phyloP scores from a whole-genome alignment of 2,329 filamentous ascomycete genomes.

The Penicillium sp. region DNA sequence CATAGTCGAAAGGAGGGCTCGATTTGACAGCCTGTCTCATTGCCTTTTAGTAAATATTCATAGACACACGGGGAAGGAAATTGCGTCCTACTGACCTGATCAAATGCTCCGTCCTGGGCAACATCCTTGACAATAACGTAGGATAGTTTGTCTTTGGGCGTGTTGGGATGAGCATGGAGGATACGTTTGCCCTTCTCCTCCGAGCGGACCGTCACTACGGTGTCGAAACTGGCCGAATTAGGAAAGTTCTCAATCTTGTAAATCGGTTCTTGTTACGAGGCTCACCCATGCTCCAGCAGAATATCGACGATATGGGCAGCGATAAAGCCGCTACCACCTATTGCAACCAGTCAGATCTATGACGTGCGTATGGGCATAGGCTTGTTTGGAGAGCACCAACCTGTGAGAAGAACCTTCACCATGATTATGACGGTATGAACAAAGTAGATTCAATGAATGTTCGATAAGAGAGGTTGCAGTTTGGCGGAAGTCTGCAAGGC shows the following conservation, averaged over 20 bases:
- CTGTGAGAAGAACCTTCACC: conserved; percentile 46
- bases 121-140: conserved; percentile 75
- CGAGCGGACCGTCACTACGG: conserved; percentile 66
- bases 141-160: conserved; percentile 61
- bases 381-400: conserved; percentile 24
- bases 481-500: background rate
- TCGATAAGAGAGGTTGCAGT: background rate
- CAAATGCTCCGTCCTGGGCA: conserved; percentile 70
- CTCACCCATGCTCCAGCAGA: conserved; percentile 57
- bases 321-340: conserved; percentile 67
- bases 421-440: conserved; percentile 34
- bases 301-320: conserved; percentile 67
- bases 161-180: conserved; percentile 55
- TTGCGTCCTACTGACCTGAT: conserved; percentile 47
- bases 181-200: conserved; percentile 66
- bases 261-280: background rate
- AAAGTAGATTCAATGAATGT: background rate
- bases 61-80: background rate
- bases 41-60: background rate
- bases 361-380: conserved; percentile 4
- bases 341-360: conserved; percentile 19
- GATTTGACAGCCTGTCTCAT: conserved; percentile 56
- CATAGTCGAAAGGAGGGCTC: conserved; percentile 69
- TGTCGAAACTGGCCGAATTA: conserved; percentile 54
- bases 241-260: background rate